These are phyloP conservation scores for Thielaviopsis cerberus DNA, from an alignment of 2,329 filamentous ascomycete species.

Conservation along the genomic window DNA sequence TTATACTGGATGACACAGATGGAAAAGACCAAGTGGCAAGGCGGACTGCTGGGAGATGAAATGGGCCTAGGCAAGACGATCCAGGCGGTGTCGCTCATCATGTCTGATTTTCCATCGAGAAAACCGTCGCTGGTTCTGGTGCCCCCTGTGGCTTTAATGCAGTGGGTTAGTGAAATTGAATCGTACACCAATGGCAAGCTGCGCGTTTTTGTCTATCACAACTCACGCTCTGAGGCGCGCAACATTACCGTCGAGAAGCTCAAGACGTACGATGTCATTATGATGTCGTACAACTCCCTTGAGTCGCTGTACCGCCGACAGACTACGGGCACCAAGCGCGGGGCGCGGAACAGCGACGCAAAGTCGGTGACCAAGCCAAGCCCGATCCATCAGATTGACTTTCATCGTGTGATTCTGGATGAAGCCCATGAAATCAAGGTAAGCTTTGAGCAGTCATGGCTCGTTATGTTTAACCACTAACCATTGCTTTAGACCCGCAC, in stretches of 20 bases:
- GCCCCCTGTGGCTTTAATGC: slow-evolving; percentile 84
- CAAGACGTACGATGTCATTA: slow-evolving; percentile 74
- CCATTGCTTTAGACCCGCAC: slow-evolving; percentile 41
- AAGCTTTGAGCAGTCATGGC: too few species aligned
- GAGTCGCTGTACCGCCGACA: slow-evolving; percentile 89
- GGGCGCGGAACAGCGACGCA: not conserved
- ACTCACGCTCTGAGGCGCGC: slow-evolving; percentile 69
- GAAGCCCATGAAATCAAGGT: slow-evolving; percentile 89
- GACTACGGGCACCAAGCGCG: slow-evolving; percentile 61
- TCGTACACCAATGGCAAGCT: slow-evolving; percentile 72
- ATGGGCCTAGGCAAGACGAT: slow-evolving; percentile 99
- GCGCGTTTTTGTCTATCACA: slow-evolving; percentile 80
- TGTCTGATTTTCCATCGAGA: slow-evolving; percentile 84
- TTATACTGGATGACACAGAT: slow-evolving; percentile 87
- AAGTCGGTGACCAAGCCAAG: slow-evolving; percentile 39
- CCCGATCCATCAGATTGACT: slow-evolving; percentile 66
- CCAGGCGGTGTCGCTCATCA: slow-evolving; percentile 89
- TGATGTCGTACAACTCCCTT: slow-evolving; percentile 87
- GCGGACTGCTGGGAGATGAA: slow-evolving; percentile 83
- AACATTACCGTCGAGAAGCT: slow-evolving; percentile 55
- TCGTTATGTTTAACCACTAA: not conserved
- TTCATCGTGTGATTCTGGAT: slow-evolving; percentile 82
- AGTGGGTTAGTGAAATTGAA: slow-evolving; percentile 72
- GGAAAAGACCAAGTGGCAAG: slow-evolving; percentile 69
- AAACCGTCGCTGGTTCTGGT: slow-evolving; percentile 74